These are phyloP conservation scores for Clohesyomyces aquaticus DNA, from an alignment of 495 filamentous ascomycete species.

Conservation along the genomic window DNA sequence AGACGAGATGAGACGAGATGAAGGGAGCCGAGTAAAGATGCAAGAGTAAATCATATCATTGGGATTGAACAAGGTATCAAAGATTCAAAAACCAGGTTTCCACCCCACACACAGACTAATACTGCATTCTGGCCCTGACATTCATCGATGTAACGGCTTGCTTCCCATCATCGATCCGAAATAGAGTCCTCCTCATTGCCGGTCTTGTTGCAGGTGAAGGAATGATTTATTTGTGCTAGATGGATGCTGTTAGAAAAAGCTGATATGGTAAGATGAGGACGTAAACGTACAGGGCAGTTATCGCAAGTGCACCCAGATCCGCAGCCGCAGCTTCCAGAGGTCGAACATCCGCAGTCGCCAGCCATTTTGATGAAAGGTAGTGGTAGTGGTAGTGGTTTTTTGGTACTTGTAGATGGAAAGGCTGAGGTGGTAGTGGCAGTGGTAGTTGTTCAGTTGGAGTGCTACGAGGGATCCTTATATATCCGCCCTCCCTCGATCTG, in stretches of 20 bases:
- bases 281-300: slow-evolving; percentile 29
- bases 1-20: too few relatives aligned
- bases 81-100: too few relatives aligned
- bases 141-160: too few relatives aligned
- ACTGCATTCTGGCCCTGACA: too few relatives aligned
- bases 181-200: too few relatives aligned
- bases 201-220: too few relatives aligned
- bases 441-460: not conserved
- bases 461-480: not conserved
- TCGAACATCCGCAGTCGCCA: slow-evolving; percentile 30
- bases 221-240: slow-evolving; percentile 21
- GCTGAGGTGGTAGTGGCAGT: not conserved
- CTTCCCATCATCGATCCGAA: too few relatives aligned
- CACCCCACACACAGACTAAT: too few relatives aligned
- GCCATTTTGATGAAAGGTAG: not conserved
- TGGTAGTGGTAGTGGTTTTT: not conserved
- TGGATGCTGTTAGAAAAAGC: not conserved
- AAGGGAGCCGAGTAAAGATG: too few relatives aligned
- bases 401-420: not conserved
- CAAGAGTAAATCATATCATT: too few relatives aligned
- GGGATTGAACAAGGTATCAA: too few relatives aligned
- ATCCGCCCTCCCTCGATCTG: not conserved
- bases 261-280: not conserved
- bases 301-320: slow-evolving; percentile 28
- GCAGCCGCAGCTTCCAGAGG: slow-evolving; percentile 30